Evolutionary conservation across 805 yeast species (phyloP).

Genomic region (Saccharomyces eubayanus): DNA sequence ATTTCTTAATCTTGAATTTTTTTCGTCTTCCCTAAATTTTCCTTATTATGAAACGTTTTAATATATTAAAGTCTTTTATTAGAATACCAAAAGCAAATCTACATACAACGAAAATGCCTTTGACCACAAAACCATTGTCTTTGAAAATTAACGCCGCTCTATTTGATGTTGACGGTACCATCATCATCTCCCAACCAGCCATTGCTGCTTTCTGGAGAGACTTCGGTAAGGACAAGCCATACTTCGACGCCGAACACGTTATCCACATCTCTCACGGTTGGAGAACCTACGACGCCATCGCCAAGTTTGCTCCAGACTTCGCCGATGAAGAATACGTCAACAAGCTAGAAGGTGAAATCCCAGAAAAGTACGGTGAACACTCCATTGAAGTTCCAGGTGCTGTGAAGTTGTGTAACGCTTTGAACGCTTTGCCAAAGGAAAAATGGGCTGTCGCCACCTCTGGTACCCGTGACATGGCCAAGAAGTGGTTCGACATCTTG

Average conservation of each 20-base stretch:
- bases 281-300: constrained; percentile 71
- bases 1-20: background rate
- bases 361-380: constrained; percentile 60
- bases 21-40: background rate
- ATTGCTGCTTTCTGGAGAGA: constrained; percentile 78
- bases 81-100: background rate
- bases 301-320: constrained; percentile 65
- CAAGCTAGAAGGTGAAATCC: constrained; percentile 60
- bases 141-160: constrained; percentile 41
- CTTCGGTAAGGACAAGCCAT: constrained; percentile 57
- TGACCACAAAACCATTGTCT: constrained; percentile 26
- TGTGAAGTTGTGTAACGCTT: constrained; percentile 47
- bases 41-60: background rate
- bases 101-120: constrained; percentile 13
- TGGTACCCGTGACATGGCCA: constrained; percentile 70
- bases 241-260: constrained; percentile 61
- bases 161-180: constrained; percentile 83
- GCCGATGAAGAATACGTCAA: constrained; percentile 59
- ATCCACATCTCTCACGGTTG: constrained; percentile 74
- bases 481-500: constrained; percentile 68
- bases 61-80: background rate
- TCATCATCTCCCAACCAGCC: constrained; percentile 75
- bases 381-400: constrained; percentile 76
- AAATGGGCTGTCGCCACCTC: constrained; percentile 87
- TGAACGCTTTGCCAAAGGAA: constrained; percentile 44